A percentile compares a stretch with the other conserved stretches of the same genome.
Evolutionary conservation across 2,329 filamentous ascomycete genomes (phyloP).

Genomic region (Bimuria novae-zelandiae): DNA sequence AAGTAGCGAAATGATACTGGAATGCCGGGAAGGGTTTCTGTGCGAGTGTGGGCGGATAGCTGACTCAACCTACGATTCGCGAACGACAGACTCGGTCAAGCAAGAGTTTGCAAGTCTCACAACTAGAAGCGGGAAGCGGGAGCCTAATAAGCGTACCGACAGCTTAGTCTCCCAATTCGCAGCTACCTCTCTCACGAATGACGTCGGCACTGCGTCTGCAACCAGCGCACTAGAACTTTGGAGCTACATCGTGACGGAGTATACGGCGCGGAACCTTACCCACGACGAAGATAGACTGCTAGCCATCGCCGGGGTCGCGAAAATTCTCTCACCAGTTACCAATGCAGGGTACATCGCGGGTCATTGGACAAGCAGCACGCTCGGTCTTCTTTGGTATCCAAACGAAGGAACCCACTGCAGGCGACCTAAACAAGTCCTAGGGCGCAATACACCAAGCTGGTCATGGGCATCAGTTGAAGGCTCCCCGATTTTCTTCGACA

Average conservation of each 20-base stretch:
- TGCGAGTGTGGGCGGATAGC: constrained; percentile 44
- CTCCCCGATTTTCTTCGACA: constrained; percentile 43
- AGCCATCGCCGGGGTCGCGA: constrained; percentile 40
- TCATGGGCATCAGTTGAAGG: constrained; percentile 45
- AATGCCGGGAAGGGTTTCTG: constrained; percentile 43
- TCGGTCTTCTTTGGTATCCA: constrained; percentile 43
- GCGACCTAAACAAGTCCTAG: constrained; percentile 23
- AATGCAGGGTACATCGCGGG: constrained; percentile 43
- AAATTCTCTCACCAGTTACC: constrained; percentile 28
- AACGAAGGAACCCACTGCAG: constrained; percentile 33
- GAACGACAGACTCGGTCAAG: constrained; percentile 41
- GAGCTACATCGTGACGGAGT: constrained; percentile 44
- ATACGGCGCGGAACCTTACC: constrained; percentile 39
- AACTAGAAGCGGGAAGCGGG: constrained; percentile 20
- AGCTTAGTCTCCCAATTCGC: constrained; percentile 38
- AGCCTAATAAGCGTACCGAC: constrained; percentile 28
- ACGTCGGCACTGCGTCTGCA: constrained; percentile 17
- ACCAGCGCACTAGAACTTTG: constrained; percentile 39
- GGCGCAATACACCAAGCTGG: constrained; percentile 39
- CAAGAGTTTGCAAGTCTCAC: constrained; percentile 37
- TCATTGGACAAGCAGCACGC: constrained; percentile 43
- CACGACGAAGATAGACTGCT: constrained; percentile 39
- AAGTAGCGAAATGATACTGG: constrained; percentile 42
- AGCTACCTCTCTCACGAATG: constrained; percentile 29
- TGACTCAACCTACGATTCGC: constrained; percentile 35